These are phyloP conservation scores for Periconia digitata DNA, from an alignment of 2,329 filamentous ascomycete genomes.

Conservation along the genomic window DNA sequence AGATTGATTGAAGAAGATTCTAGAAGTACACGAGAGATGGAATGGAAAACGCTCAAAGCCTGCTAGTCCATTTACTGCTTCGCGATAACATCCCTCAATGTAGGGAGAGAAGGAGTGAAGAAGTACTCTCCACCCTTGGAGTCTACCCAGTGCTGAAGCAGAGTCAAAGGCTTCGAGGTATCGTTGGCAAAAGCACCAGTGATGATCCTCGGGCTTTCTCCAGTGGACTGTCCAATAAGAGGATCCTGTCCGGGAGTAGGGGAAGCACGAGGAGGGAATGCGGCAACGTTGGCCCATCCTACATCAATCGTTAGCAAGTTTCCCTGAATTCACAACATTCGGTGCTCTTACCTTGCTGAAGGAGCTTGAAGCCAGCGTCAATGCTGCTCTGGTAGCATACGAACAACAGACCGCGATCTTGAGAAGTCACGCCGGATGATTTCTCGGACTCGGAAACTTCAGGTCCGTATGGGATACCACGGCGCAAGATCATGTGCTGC, in stretches of 20 bases:
- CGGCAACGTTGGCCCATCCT: conserved; percentile 4
- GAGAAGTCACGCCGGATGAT: not conserved
- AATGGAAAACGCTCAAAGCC: too few relatives aligned
- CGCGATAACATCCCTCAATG: not conserved
- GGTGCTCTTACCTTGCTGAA: conserved; percentile 2
- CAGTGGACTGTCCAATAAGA: conserved; percentile 6
- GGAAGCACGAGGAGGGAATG: not conserved
- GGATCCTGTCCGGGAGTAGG: conserved; percentile 3
- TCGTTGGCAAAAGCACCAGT: conserved; percentile 1
- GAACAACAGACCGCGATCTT: conserved; percentile 7
- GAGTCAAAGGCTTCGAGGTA: conserved; percentile 1
- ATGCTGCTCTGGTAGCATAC: conserved; percentile 9
- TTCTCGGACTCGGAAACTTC: conserved; percentile 4
- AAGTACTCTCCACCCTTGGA: conserved; percentile 10
- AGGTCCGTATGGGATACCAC: conserved; percentile 9
- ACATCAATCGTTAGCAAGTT: not conserved
- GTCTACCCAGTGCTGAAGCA: conserved; percentile 5
- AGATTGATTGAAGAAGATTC: too few relatives aligned
- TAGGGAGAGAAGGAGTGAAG: conserved; percentile 7
- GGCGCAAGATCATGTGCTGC: conserved; percentile 5
- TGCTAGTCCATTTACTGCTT: not conserved
- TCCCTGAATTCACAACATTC: not conserved
- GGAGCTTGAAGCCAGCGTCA: conserved; percentile 4
- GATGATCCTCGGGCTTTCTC: not conserved
- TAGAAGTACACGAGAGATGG: too few relatives aligned